A percentile compares a stretch with the other conserved stretches of the same genome.
Conservation (phyloP, 1,284 basidiomycete species). For the Hemileccinum hortonii region DNA sequence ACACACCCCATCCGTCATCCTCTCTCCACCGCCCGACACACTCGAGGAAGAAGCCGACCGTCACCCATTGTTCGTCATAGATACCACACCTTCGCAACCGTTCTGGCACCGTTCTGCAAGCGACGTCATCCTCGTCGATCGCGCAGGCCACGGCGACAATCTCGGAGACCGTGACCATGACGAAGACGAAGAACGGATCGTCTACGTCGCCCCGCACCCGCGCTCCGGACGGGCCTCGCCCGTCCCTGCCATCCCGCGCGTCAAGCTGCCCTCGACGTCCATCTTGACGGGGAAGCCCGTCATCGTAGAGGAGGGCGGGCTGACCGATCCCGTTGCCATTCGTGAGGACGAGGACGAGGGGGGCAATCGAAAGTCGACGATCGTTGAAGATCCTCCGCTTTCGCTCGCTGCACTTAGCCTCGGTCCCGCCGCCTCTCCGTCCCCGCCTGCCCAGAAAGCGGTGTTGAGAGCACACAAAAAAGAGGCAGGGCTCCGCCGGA, state of each 20-base stretch:
- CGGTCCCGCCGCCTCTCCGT: neutral
- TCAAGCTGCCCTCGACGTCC: conserved; percentile 26
- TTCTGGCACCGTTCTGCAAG: conserved; percentile 12
- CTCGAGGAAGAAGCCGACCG: neutral
- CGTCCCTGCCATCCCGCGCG: conserved; percentile 14
- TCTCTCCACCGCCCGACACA: no score
- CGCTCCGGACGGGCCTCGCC: conserved; percentile 27
- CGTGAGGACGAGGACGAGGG: conserved; percentile 8
- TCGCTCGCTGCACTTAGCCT: conserved; percentile 17
- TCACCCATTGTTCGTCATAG: conserved; percentile 39
- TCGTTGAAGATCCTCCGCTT: neutral
- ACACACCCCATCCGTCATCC: neutral
- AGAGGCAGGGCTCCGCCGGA: conserved; percentile 25
- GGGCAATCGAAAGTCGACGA: no score
- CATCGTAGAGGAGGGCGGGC: neutral
- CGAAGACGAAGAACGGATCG: conserved; percentile 55
- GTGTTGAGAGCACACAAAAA: conserved; percentile 25
- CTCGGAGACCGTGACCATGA: conserved; percentile 35
- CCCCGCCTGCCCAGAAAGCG: neutral
- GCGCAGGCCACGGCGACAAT: conserved; percentile 9
- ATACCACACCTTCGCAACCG: conserved; percentile 37
- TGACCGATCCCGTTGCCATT: neutral
- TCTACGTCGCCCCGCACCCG: conserved; percentile 62
- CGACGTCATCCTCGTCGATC: conserved; percentile 29
- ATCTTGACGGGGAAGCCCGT: conserved; percentile 29